Evolutionary conservation across 768 basidiomycete species (phyloP), one percentile per base, ranked within the genome.

Genomic region (Tricholoma sp.): DNA sequence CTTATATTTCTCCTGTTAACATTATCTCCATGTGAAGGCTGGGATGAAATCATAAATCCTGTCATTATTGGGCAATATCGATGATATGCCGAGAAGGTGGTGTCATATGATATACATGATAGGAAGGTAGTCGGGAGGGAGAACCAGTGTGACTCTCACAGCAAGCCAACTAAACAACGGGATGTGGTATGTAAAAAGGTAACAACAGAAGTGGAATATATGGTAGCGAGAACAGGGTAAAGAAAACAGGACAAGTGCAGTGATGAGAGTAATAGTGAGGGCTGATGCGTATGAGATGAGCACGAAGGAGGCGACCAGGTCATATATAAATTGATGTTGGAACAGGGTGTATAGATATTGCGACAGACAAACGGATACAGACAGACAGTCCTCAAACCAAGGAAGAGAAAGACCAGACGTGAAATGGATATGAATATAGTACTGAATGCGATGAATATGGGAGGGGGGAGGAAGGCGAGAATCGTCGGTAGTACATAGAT

Each of bases 401-500:
- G 62, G 51, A 49, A 50, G 27, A 31, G 60, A 64, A 63, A 60
- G 56, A 61, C 52, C 54, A 39, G 45, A 60, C 56, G 60, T 55
- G 63, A 61, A 66, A 61, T 59, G 63, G 45, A 61, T 55, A 63
- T 57, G 61, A 64, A 61, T 64, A 64, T 64, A 53, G 61, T 65
- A 66, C 53, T 54, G 64, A 54, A 64, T 68, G 63, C 62, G 57
- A 37, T 64, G 60, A 51, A 56, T 60, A 59, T 59, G 55, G 55
- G 56, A 53, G 60, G 50, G 55, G 60, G 57, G 60, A 57, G 47
- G 55, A n/a, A 61, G 56, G 65, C 58, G 57, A 55, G 49, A 59
- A 60, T 63, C 61, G 57, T 60, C 60, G 59, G 62, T 72, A 66
- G 65, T 71, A 70, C 67, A 72, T 71, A 71, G 62, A 62, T 63